These are phyloP conservation scores for Ceratocystis ficicola DNA, from an alignment of 2,329 filamentous ascomycete genomes.

Conservation along the genomic window DNA sequence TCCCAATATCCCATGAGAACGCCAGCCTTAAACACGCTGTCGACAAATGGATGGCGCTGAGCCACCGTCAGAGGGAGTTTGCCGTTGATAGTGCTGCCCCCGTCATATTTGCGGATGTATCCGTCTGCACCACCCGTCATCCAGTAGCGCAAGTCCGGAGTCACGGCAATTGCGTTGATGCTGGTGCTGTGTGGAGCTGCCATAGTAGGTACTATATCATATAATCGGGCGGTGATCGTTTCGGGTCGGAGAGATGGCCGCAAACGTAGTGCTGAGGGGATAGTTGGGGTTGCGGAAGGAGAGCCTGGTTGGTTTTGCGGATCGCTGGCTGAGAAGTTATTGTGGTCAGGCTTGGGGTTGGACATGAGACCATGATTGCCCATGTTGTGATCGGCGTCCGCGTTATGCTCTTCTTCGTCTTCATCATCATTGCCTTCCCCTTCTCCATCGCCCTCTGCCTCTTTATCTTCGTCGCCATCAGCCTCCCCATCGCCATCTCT, in stretches of 20 bases:
- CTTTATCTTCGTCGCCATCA: slow-evolving; percentile 29
- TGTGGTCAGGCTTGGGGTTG: not conserved
- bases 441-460: slow-evolving; percentile 29
- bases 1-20: slow-evolving; percentile 97
- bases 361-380: slow-evolving; percentile 9
- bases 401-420: slow-evolving; percentile 25
- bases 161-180: slow-evolving; percentile 83
- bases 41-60: slow-evolving; percentile 91
- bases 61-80: slow-evolving; percentile 89
- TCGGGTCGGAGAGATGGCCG: slow-evolving; percentile 61
- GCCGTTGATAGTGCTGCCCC: slow-evolving; percentile 85
- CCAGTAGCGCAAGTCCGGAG: slow-evolving; percentile 87
- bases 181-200: slow-evolving; percentile 92
- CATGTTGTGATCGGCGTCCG: slow-evolving; percentile 17
- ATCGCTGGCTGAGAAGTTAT: not conserved
- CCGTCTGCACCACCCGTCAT: slow-evolving; percentile 90
- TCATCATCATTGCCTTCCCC: slow-evolving; percentile 15
- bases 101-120: slow-evolving; percentile 95
- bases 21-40: slow-evolving; percentile 90
- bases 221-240: slow-evolving; percentile 64
- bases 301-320: not conserved
- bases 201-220: slow-evolving; percentile 95
- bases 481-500: slow-evolving; percentile 22
- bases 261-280: slow-evolving; percentile 24
- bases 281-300: not conserved